Conservation (phyloP, 2,329 filamentous ascomycete species). For the Grosmannia penicillata region DNA sequence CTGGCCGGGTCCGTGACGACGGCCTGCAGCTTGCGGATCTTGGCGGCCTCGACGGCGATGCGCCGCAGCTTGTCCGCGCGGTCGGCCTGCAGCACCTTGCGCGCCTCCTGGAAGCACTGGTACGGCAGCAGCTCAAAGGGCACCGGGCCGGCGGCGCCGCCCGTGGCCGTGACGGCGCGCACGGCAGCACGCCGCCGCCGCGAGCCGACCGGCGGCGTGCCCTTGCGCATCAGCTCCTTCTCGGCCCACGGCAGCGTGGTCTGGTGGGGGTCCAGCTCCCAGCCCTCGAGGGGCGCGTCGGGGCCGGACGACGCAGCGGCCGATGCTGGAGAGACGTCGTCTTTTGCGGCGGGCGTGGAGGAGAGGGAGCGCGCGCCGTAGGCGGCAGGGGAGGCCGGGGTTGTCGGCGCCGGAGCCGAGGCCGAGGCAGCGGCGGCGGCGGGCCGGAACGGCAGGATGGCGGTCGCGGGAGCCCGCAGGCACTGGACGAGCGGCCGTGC, state of each 20-base stretch:
- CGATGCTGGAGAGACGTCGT: not conserved
- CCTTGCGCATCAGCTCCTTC: conserved; percentile 50
- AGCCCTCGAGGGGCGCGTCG: conserved; percentile 17
- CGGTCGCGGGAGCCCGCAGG: conserved; percentile 3
- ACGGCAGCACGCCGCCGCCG: conserved; percentile 67
- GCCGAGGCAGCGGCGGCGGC: not conserved
- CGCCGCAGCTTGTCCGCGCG: conserved; percentile 63
- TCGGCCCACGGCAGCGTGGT: conserved; percentile 51
- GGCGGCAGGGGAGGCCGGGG: no score
- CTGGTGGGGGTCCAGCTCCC: conserved; percentile 50
- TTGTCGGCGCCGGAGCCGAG: not conserved
- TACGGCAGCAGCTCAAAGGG: conserved; percentile 92
- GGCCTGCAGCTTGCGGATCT: conserved; percentile 53
- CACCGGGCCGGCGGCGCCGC: conserved; percentile 40
- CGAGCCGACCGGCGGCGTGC: conserved; percentile 64
- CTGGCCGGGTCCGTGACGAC: conserved; percentile 14
- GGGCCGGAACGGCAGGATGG: not conserved
- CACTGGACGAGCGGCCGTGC: conserved; percentile 11
- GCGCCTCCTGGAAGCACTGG: conserved; percentile 94
- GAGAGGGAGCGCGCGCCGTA: no score
- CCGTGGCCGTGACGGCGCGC: conserved; percentile 16
- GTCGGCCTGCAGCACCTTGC: conserved; percentile 67
- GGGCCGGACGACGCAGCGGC: not conserved
- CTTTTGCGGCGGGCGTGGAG: not conserved
- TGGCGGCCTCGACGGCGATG: conserved; percentile 51